phyloP scores from a whole-genome alignment of 805 yeast genomes.

The Cyberlindnera mrakii region DNA sequence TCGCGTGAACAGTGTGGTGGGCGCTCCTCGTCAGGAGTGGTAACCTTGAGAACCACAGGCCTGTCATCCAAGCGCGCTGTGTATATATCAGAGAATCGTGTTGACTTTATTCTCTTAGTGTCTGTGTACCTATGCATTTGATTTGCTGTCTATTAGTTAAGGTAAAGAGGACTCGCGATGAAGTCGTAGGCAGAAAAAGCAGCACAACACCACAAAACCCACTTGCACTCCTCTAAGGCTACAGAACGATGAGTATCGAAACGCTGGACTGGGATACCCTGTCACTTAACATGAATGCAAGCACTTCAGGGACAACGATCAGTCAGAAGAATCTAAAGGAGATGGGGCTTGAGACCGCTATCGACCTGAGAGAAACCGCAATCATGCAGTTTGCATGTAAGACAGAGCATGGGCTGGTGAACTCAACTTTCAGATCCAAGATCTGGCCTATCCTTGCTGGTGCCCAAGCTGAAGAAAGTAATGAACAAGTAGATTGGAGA shows the following conservation, averaged over 20 bases:
- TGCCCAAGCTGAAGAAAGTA: background rate
- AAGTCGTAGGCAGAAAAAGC: too few relatives aligned
- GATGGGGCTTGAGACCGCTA: background rate
- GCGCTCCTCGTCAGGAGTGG: slow-evolving; percentile 42
- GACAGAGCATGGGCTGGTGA: background rate
- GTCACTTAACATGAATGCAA: background rate
- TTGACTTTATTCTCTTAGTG: slow-evolving; percentile 30
- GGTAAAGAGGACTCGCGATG: too few relatives aligned
- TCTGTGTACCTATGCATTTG: slow-evolving; percentile 6
- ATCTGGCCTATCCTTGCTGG: slow-evolving; percentile 41
- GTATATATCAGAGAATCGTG: slow-evolving; percentile 39
- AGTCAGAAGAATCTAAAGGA: slow-evolving; percentile 1
- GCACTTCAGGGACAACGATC: background rate
- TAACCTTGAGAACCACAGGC: slow-evolving; percentile 40
- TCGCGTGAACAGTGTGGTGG: slow-evolving; percentile 48
- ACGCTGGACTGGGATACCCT: slow-evolving; percentile 1
- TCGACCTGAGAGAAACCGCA: background rate
- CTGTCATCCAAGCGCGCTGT: slow-evolving; percentile 14
- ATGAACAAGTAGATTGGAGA: slow-evolving; percentile 1
- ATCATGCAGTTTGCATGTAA: background rate
- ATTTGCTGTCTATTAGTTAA: background rate
- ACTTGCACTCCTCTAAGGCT: too few relatives aligned
- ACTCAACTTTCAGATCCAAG: slow-evolving; percentile 4
- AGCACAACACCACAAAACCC: too few relatives aligned
- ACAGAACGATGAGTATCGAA: background rate